Evolutionary conservation across 1,284 basidiomycete species (phyloP).

Genomic region (Singerocomus rubriflavus): DNA sequence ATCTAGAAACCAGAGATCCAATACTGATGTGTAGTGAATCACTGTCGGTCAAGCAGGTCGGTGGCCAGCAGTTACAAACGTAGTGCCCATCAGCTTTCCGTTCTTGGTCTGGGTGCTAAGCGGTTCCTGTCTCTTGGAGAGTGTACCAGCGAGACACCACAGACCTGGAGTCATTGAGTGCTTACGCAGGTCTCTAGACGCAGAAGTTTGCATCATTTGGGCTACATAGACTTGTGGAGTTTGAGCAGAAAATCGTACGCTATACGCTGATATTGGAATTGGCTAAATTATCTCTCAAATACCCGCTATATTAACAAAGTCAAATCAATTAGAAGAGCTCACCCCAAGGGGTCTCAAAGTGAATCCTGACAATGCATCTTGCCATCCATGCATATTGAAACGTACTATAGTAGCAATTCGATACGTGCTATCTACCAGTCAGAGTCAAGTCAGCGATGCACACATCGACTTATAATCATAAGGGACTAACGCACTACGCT

Average conservation of each 20-base stretch:
- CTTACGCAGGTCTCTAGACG: constrained; percentile 26
- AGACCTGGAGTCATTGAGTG: constrained; percentile 34
- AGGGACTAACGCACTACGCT: constrained; percentile 3
- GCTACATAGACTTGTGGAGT: constrained; percentile 6
- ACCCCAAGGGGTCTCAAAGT: constrained; percentile 8
- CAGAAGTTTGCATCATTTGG: constrained; percentile 36
- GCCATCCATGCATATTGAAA: background rate
- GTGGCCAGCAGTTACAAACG: background rate
- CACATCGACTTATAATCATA: background rate
- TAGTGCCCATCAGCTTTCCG: constrained; percentile 43
- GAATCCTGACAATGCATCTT: background rate
- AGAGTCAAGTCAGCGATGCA: background rate
- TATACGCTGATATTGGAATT: background rate
- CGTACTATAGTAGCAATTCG: background rate
- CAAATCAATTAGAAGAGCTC: constrained; percentile 12
- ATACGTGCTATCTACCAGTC: background rate
- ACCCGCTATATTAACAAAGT: constrained; percentile 12
- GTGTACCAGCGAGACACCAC: constrained; percentile 35
- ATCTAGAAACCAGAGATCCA: too few species aligned
- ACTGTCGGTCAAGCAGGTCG: background rate
- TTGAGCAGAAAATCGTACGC: background rate
- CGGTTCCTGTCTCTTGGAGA: constrained; percentile 35
- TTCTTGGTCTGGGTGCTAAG: constrained; percentile 35
- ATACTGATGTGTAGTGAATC: background rate
- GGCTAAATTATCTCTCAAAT: constrained; percentile 6